Evolutionary conservation across 2,329 filamentous ascomycete genomes (phyloP).

Genomic region (Pseudogymnoascus pannorum): DNA sequence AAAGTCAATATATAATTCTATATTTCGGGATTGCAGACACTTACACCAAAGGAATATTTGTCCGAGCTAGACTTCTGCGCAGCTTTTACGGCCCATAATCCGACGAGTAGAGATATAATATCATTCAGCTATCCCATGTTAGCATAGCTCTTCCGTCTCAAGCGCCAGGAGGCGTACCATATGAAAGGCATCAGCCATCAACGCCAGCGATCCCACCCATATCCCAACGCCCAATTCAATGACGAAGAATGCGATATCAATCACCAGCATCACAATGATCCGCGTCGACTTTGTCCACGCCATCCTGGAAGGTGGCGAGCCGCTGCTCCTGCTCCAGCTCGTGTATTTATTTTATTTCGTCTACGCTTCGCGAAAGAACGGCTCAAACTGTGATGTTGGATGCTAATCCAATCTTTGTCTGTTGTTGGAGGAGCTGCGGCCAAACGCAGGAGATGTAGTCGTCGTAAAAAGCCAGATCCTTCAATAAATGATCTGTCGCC

Average conservation of each 20-base stretch:
- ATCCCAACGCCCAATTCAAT: constrained; percentile 82
- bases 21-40: constrained; percentile 28
- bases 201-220: constrained; percentile 79
- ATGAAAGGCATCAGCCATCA: constrained; percentile 96
- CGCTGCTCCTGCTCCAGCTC: neutral
- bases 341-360: neutral
- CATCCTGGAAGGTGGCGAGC: constrained; percentile 43
- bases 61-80: constrained; percentile 80
- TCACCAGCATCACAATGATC: constrained; percentile 86
- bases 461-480: neutral
- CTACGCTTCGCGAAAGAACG: neutral
- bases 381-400: neutral
- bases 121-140: constrained; percentile 67
- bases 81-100: constrained; percentile 89
- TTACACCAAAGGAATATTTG: constrained; percentile 88
- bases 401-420: neutral
- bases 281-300: constrained; percentile 85
- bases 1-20: constrained; percentile 20
- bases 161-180: constrained; percentile 56
- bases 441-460: neutral
- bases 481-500: neutral
- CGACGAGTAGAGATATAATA: constrained; percentile 87
- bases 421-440: neutral
- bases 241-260: constrained; percentile 85
- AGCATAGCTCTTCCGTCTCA: constrained; percentile 11